phyloP scores from a whole-genome alignment of 2,329 filamentous ascomycete species.

The Stromatinia cepivora region DNA sequence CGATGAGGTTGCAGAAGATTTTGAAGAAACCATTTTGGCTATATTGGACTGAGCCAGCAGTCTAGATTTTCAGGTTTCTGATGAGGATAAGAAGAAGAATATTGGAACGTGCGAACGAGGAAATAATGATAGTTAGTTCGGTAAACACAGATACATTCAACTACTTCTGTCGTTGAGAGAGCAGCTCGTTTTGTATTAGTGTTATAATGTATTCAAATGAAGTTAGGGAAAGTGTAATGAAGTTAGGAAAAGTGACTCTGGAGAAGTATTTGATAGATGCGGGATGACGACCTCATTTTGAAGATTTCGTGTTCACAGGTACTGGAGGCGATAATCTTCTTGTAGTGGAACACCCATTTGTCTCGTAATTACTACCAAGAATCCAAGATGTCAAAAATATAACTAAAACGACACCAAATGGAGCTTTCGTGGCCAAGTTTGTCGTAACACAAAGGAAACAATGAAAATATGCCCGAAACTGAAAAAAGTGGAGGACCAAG shows the following conservation, averaged over 20 bases:
- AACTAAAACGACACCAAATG: slow-evolving; percentile 20
- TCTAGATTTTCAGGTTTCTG: not conserved
- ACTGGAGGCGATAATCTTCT: slow-evolving; percentile 6
- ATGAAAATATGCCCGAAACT: slow-evolving; percentile 17
- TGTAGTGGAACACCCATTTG: slow-evolving; percentile 16
- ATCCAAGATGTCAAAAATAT: slow-evolving; percentile 7
- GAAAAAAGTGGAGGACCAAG: slow-evolving; percentile 14
- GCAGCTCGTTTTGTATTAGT: slow-evolving; percentile 12
- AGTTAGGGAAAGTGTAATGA: slow-evolving; percentile 6
- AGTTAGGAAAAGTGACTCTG: slow-evolving; percentile 17
- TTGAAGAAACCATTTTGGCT: slow-evolving; percentile 19
- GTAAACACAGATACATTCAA: slow-evolving; percentile 11
- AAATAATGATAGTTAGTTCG: slow-evolving; percentile 1
- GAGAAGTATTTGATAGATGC: slow-evolving; percentile 7
- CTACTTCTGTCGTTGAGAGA: slow-evolving; percentile 6
- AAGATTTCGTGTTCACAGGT: slow-evolving; percentile 10
- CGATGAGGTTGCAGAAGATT: not conserved
- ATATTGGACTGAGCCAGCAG: slow-evolving; percentile 23
- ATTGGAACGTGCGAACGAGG: not conserved
- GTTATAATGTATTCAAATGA: not conserved
- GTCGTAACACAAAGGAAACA: slow-evolving; percentile 24
- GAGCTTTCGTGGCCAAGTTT: slow-evolving; percentile 13
- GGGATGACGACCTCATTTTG: slow-evolving; percentile 21
- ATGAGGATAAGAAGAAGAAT: slow-evolving; percentile 1
- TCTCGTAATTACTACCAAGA: slow-evolving; percentile 21